Evolutionary conservation across 495 filamentous ascomycete species (phyloP), one percentile per base, ranked within the genome.

Genomic region (Aeminium ludgeri): DNA sequence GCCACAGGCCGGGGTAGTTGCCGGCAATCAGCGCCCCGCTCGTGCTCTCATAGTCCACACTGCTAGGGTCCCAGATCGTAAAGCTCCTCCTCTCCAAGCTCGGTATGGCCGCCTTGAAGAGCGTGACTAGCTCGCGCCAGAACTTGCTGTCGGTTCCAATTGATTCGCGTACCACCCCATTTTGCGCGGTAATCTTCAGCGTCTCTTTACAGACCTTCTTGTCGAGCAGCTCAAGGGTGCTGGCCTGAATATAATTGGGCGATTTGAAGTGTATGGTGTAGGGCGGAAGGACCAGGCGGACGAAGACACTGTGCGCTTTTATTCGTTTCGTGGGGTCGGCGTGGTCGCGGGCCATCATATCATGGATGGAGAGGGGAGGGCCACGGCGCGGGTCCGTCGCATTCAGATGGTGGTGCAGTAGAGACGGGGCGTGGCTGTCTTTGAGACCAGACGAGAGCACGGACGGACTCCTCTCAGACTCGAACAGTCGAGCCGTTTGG

Each of bases 1-100:
- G 79, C 51, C 82, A 74, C 36, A 93, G 63, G 6, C 68, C 69
- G 15, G 69, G 66, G 46, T 83, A 79, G 53, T 89, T 82, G 51
- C 73, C 73, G 20, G 80, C 75, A 46, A 93, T 91, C n/a, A 89
- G 60, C 12, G 52, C 49, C 1, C 57, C 59, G 12, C 49, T 56
- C 5, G 50, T 40, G 29, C 43, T 51, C 29, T 58, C 57, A 33
- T 59, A 61, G 42, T 58, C 58, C 2, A 56, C 48, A n/a, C 46
- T 43, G 25, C 42, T 44, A 11, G 59, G 53, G 36, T 62, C 55
- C 34, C 48, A 48, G 19, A 46, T 43, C 28, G 53, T 52, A 41
- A 62, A 61, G 34, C 45, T 57, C 12, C 61, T 56, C 16, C 41
- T 42, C 34, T 58, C 57, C 23, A 64, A 48, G 4, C 54, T 55